phyloP scores from a whole-genome alignment of 2,329 filamentous ascomycete species.

The Tolypocladium nubicola region DNA sequence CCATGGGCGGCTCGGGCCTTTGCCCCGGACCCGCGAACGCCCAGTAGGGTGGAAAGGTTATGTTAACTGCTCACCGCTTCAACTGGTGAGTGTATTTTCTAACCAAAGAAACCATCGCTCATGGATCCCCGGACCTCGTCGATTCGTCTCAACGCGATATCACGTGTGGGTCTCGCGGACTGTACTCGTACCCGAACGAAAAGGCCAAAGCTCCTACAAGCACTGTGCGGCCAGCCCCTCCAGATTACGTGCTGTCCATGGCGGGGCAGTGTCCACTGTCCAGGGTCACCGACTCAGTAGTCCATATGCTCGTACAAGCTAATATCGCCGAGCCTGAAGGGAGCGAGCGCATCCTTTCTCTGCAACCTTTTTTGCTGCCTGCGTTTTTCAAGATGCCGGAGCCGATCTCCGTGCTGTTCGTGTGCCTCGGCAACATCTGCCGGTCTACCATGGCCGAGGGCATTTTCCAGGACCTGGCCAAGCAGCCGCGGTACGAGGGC shows the following conservation, averaged over 20 bases:
- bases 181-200: background rate
- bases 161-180: background rate
- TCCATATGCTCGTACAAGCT: background rate
- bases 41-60: background rate
- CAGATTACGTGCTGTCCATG: background rate
- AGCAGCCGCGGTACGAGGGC: slow-evolving; percentile 47
- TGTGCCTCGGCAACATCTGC: slow-evolving; percentile 96
- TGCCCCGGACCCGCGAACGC: background rate
- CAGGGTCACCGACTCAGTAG: background rate
- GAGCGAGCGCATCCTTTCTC: background rate
- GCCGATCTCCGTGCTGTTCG: slow-evolving; percentile 70
- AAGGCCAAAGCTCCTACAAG: background rate
- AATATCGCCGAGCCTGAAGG: background rate
- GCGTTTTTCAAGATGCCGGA: slow-evolving; percentile 19
- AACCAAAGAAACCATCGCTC: background rate
- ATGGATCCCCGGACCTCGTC: background rate
- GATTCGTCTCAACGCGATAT: background rate
- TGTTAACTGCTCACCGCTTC: background rate
- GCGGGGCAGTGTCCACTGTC: background rate
- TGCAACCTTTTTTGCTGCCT: background rate
- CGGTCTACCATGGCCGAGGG: slow-evolving; percentile 92
- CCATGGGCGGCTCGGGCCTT: background rate
- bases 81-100: background rate
- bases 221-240: background rate
- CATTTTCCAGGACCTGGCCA: slow-evolving; percentile 66